Conservation (phyloP, 306 rosid species). For the Medicago ruthenica region DNA sequence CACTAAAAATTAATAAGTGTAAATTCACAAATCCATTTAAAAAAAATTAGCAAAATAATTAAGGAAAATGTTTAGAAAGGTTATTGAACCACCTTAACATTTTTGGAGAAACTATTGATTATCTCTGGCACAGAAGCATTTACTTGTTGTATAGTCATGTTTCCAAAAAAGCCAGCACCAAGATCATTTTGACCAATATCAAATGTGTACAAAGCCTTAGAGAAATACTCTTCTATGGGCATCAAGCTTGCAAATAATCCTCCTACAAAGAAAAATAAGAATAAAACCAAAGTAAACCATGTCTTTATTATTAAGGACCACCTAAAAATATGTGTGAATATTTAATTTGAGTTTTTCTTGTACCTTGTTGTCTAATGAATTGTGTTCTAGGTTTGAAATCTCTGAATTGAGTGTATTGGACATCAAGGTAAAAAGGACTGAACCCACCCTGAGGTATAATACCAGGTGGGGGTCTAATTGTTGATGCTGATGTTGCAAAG, state of each 20-base stretch:
- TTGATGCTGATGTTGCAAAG: slow-evolving; percentile 49
- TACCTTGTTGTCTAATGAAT: slow-evolving; percentile 41
- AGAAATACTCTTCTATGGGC: slow-evolving; percentile 41
- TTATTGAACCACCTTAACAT: slow-evolving; percentile 48
- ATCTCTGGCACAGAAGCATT: slow-evolving; percentile 53
- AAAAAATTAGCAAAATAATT: too few relatives aligned
- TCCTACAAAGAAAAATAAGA: slow-evolving; percentile 8
- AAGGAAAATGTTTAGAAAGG: neutral
- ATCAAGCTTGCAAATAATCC: slow-evolving; percentile 33
- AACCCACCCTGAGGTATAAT: slow-evolving; percentile 43
- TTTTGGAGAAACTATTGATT: slow-evolving; percentile 44
- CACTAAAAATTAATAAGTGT: too few relatives aligned
- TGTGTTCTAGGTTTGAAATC: slow-evolving; percentile 36
- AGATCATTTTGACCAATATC: slow-evolving; percentile 65
- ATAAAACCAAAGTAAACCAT: neutral
- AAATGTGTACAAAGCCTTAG: slow-evolving; percentile 53
- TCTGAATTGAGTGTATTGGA: slow-evolving; percentile 43
- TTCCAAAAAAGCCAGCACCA: slow-evolving; percentile 29
- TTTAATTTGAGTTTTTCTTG: neutral
- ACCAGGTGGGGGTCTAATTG: slow-evolving; percentile 44
- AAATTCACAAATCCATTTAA: too few relatives aligned
- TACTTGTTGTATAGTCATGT: slow-evolving; percentile 45
- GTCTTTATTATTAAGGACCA: neutral
- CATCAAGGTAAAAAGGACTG: slow-evolving; percentile 54
- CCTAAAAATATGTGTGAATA: neutral